Evolutionary conservation across 768 basidiomycete species (phyloP).

Genomic region (Trichaptum fuscoviolaceum): DNA sequence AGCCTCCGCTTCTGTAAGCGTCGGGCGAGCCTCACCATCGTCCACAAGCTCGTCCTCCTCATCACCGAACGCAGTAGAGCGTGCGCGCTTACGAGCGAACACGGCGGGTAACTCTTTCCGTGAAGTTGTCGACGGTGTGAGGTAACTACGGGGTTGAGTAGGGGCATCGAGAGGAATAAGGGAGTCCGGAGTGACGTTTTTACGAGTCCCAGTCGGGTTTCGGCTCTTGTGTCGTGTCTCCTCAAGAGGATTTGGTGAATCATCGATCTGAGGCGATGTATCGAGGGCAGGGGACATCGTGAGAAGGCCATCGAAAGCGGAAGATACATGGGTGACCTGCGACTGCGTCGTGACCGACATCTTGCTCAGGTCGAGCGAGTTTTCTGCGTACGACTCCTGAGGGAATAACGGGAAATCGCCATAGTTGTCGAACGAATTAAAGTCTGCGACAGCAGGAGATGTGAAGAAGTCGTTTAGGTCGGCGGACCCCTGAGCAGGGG

Average conservation of each 20-base stretch:
- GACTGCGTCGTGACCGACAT: not conserved
- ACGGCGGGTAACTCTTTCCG: conserved; percentile 72
- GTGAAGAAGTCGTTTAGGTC: conserved; percentile 1
- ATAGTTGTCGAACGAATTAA: not conserved
- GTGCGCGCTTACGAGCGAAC: conserved; percentile 59
- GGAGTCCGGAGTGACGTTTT: conserved; percentile 57
- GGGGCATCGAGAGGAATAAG: conserved; percentile 74
- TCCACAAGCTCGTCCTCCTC: conserved; percentile 49
- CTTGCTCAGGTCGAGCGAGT: not conserved
- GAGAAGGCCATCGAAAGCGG: not conserved
- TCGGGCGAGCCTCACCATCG: conserved; percentile 35
- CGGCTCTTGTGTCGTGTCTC: conserved; percentile 23
- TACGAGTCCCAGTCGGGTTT: conserved; percentile 62
- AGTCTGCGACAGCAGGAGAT: not conserved
- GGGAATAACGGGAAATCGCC: not conserved
- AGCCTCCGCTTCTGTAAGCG: conserved; percentile 54
- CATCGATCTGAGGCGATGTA: not conserved
- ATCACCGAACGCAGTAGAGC: conserved; percentile 39
- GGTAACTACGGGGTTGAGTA: conserved; percentile 72
- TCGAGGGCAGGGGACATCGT: conserved; percentile 4
- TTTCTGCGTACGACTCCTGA: not conserved
- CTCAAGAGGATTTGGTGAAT: conserved; percentile 14
- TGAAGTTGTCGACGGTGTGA: conserved; percentile 68
- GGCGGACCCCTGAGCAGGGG: not conserved
- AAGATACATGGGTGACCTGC: not conserved